Base-by-base conservation (phyloP, 2,329 filamentous ascomycete species). In the Orbilia ellipsospora region DNA sequence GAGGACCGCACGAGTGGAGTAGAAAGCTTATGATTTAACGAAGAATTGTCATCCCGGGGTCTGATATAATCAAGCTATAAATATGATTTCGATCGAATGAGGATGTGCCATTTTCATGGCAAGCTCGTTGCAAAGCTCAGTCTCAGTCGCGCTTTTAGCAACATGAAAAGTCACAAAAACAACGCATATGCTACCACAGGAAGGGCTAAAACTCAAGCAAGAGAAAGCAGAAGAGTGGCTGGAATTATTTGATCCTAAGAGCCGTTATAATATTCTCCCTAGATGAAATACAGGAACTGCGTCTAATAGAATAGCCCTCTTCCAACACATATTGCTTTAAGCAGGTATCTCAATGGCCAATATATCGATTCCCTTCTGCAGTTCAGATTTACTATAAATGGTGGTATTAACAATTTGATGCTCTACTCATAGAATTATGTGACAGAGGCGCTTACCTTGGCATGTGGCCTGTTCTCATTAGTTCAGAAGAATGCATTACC, bases 401-500 rank as follows among this genome's bases (percentile, higher is more conserved):
- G 36, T 31, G 40, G n/a, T 10, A 28, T 63, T 51, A 62, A 40
- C 6, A 36, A 62, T 5, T 5, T 6, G 16, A 42, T 8, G 10
- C 26, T 26, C 15, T 20, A 36, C 5, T 28, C 50, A 13, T 40
- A 12, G 57, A 15, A 31, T 36, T 18, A 59, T 26, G 13, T 13
- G 18, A 26, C 2, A 36, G 8, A 44, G 7, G 55, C 10, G 50
- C 72, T 50, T 36, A 75, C 72, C 64, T 75, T 20, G 59, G 72
- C 72, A 75, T 75, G 36, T 36, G 28, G 15, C 67, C 15, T 20
- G 23, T 64, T 40, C 64, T 75, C 72, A 75, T 75, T 23, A 75
- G 72, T 48, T 75, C 72, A n/a, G 72, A 54, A 54, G 64, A 69
- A 55, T 69, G 72, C 44, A 40, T 69, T 6, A 69, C 59, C 72